Base-by-base conservation (phyloP, 1,284 basidiomycete species). In the Pseudozyma thailandica region DNA sequence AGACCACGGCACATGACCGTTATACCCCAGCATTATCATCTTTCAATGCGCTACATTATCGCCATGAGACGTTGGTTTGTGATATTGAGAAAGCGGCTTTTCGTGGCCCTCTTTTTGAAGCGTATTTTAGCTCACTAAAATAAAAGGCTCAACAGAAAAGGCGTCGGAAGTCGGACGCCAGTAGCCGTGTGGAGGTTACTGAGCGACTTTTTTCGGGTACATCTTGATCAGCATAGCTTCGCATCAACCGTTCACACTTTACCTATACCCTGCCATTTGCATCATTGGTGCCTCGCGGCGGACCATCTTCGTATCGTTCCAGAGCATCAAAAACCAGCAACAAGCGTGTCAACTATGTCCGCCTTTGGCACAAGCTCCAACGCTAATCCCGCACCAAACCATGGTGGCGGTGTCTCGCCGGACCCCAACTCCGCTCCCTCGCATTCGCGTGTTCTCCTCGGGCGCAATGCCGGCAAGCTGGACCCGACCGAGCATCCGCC, bases 381-480 rank as follows among this genome's bases (percentile, higher is more conserved):
- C 18, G 18, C 27, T 5, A 50, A 37, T n/a, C 54, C 59, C 2
- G 12, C 46, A n/a, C 54, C 65, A 10, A 69, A 69, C 41, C 65
- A 62, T 37, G 59, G 59, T 6, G 65, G 65, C 8, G 30, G 31
- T n/a, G 59, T 69, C 18, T 27, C 56, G 2, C 46, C 48, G n/a
- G 54, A 48, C 28, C 6, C 37, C 18, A 33, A 28, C 21, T 27
- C 48, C 3, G 13, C 35, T 9, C 25, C 48, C 3, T 20, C 23
- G 16, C 48, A 51, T 30, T 38, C 50, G 10, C 45, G 37, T 20
- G 23, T 61, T 4, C 39, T 33, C 4, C 54, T 69, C 16, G 68
- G 68, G 20, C 60, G 68, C 3, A 64, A 64, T 18, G 60, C 68
- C 1, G 60, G 61, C 39, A 71, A 64, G 38, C 52, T 71, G 2